phyloP scores from a whole-genome alignment of 2,329 filamentous ascomycete genomes.

The Clonostachys solani region DNA sequence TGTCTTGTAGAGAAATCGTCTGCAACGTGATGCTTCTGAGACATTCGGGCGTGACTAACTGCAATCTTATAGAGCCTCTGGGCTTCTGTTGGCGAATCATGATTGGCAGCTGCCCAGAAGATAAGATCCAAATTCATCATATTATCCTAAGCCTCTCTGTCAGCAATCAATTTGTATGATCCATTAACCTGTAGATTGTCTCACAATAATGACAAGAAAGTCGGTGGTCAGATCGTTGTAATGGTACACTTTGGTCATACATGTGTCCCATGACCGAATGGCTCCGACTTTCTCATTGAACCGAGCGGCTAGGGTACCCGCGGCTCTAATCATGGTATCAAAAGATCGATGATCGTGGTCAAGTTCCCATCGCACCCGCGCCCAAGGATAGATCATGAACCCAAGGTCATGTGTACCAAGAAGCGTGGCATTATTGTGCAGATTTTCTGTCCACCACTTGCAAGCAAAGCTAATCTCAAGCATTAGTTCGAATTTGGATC shows the following conservation, averaged over 20 bases:
- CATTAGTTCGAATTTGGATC: background rate
- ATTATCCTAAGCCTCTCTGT: slow-evolving; percentile 17
- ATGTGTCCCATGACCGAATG: slow-evolving; percentile 38
- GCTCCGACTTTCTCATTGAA: slow-evolving; percentile 24
- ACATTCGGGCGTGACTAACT: slow-evolving; percentile 29
- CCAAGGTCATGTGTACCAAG: slow-evolving; percentile 34
- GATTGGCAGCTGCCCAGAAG: slow-evolving; percentile 29
- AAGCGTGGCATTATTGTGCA: slow-evolving; percentile 25
- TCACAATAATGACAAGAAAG: slow-evolving; percentile 34
- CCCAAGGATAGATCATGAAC: slow-evolving; percentile 36
- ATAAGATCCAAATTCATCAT: slow-evolving; percentile 37
- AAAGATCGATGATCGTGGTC: slow-evolving; percentile 26
- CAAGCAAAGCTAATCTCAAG: slow-evolving; percentile 16
- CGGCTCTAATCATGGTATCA: slow-evolving; percentile 22
- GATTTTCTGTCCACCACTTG: slow-evolving; percentile 33
- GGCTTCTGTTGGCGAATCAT: slow-evolving; percentile 12
- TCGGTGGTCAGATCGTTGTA: slow-evolving; percentile 26
- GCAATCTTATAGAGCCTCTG: slow-evolving; percentile 24
- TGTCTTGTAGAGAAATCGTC: slow-evolving; percentile 30
- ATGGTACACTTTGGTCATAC: slow-evolving; percentile 28
- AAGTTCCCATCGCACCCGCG: slow-evolving; percentile 29
- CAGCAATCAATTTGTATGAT: background rate
- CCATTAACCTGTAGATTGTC: slow-evolving; percentile 1
- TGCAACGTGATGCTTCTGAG: slow-evolving; percentile 31
- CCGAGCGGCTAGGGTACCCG: slow-evolving; percentile 27